These are phyloP conservation scores for Geotrichum bryndzae DNA, from an alignment of 1,139 yeast species.

Conservation along the genomic window DNA sequence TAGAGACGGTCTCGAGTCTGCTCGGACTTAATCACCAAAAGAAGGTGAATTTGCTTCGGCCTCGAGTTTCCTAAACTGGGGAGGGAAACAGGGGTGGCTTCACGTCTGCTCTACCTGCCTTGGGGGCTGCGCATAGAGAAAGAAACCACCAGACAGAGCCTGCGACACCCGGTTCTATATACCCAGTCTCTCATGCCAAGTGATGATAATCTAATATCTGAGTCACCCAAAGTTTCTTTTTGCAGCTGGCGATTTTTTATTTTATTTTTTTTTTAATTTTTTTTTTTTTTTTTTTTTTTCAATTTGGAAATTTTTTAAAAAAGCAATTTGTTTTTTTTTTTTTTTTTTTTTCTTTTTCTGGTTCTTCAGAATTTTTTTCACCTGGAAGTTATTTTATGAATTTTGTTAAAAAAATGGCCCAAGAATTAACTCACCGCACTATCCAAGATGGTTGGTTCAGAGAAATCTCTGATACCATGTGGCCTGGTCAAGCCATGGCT, in stretches of 20 bases:
- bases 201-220: not conserved
- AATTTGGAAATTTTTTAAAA: too few species aligned
- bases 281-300: not conserved
- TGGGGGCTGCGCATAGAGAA: too few species aligned
- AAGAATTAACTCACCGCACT: conserved; percentile 34
- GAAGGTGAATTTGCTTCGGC: not conserved
- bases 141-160: too few species aligned
- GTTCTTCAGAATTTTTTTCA: conserved; percentile 9
- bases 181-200: not conserved
- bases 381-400: conserved; percentile 8
- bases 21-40: not conserved
- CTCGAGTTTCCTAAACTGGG: not conserved
- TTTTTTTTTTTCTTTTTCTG: conserved; percentile 1
- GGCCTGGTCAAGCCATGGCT: conserved; percentile 96
- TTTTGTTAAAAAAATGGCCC: conserved; percentile 24
- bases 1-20: not conserved
- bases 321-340: conserved; percentile 1
- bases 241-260: too few species aligned
- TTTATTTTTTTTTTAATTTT: not conserved
- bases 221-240: not conserved
- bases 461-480: conserved; percentile 79
- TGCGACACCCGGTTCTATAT: not conserved
- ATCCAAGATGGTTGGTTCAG: conserved; percentile 25
- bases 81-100: too few species aligned
- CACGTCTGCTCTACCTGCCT: too few species aligned